These are phyloP conservation scores for Pisolithus thermaeus DNA, from an alignment of 1,284 basidiomycete genomes.

Conservation along the genomic window DNA sequence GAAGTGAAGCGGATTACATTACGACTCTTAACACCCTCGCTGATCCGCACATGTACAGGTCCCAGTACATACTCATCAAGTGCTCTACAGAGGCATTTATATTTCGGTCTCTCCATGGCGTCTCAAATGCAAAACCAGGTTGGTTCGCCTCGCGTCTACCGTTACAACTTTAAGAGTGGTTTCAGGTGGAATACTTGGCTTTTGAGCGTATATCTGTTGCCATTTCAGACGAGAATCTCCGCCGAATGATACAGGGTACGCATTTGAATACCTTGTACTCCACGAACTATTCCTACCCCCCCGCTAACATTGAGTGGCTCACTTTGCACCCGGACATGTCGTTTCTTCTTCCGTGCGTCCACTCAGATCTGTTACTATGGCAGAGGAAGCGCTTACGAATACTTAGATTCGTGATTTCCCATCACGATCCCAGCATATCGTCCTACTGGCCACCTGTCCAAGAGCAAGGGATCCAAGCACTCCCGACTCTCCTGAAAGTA, in stretches of 20 bases:
- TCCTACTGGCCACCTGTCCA: slow-evolving; percentile 5
- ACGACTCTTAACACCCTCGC: not conserved
- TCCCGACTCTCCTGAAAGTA: slow-evolving; percentile 1
- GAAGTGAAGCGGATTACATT: not conserved
- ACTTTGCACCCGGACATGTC: not conserved
- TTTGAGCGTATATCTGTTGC: not conserved
- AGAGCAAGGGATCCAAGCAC: not conserved
- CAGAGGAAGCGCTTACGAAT: not conserved
- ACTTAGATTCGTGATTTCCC: slow-evolving; percentile 5
- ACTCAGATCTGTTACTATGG: not conserved
- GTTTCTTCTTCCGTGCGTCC: not conserved
- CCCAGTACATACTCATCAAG: not conserved
- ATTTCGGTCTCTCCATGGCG: not conserved
- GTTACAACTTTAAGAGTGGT: not conserved
- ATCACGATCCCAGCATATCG: slow-evolving; percentile 5
- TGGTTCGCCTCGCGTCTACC: not conserved
- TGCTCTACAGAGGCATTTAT: not conserved
- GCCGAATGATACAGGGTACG: not conserved
- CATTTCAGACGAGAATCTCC: not conserved
- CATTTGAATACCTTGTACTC: not conserved
- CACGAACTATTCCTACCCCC: not conserved
- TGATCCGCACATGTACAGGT: not conserved
- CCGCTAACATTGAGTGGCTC: not conserved
- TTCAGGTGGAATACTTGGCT: not conserved
- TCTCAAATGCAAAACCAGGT: not conserved